Evolutionary conservation across 768 basidiomycete species (phyloP), one percentile per base, ranked within the genome.

Genomic region (Termitomyces sp.): DNA sequence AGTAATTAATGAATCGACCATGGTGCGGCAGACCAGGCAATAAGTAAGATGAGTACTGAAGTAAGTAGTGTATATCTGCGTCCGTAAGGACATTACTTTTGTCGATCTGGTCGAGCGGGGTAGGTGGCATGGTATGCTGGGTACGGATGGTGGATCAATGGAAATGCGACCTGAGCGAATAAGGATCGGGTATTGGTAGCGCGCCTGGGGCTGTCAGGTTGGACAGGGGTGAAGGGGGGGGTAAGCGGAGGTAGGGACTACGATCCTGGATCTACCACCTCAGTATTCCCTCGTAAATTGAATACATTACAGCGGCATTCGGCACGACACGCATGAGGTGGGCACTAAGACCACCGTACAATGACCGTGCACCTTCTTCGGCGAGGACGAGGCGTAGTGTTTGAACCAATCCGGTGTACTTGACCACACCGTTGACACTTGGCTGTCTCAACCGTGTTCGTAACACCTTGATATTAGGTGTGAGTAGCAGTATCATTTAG

Each of bases 311-410:
- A 0, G 89, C 90, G 0, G 96, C 96, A 64, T 99, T 99, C 7
- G 96, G 96, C 4, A 99, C 92, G 57, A 98, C 94, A 51, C 97
- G 87, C 83, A 99, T 88, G 57, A 99, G 79, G 70, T 98, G 97
- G 0, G 97, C 94, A 54, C 87, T 89, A 56, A 99, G 81, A 10
- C 97, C 97, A 35, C 92, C 89, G 65, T 99, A 98, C 20, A 98
- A 69, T 4, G 90, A 85, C 43, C 85, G 79, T 2, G 84, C 84
- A 26, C 94, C 97, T 69, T 99, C 97, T 69, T 99, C 97, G 4
- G 83, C 84, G 42, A 96, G 80, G 58, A 99, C 85, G 6, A 94
- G 80, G 22, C 80, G 83, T 36, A 98, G 73, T 0, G 95, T 96
- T 68, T 97, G 96, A 56, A 77, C 57, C 22, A 99, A 80, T 22